phyloP scores from a whole-genome alignment of 306 rosid species.

The Castanea sativa region DNA sequence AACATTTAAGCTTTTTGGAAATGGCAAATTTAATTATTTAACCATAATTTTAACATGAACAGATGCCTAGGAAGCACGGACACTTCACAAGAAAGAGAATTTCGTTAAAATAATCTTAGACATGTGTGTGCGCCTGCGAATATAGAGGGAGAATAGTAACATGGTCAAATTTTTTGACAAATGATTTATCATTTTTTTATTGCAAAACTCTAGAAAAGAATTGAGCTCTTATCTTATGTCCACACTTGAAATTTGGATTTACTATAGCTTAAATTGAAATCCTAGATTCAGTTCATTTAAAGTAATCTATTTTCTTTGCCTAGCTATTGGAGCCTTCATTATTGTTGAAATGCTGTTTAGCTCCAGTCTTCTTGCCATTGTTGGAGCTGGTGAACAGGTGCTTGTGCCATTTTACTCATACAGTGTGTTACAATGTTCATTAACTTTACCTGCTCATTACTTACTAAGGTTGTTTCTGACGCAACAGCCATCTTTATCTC shows the following conservation, averaged over 20 bases:
- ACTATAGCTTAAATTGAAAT: background rate
- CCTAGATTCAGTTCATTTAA: background rate
- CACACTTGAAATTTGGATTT: background rate
- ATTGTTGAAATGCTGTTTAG: conserved; percentile 89
- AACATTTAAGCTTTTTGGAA: too few species aligned
- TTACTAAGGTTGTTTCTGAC: conserved; percentile 19
- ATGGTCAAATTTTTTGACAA: background rate
- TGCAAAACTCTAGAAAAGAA: background rate
- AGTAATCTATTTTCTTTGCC: background rate
- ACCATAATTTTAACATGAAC: too few species aligned
- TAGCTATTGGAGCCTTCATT: conserved; percentile 71
- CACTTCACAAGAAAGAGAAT: too few species aligned
- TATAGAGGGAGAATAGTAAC: background rate
- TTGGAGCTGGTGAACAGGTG: conserved; percentile 98
- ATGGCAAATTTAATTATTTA: too few species aligned
- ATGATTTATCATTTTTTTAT: background rate
- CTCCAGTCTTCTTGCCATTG: conserved; percentile 92
- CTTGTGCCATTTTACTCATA: background rate
- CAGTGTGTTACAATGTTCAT: background rate
- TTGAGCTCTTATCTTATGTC: background rate
- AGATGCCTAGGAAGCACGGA: too few species aligned
- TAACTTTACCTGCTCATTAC: conserved; percentile 3
- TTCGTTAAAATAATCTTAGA: background rate
- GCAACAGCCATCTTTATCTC: conserved; percentile 83
- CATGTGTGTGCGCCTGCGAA: background rate